Evolutionary conservation across 306 rosid species (phyloP), one percentile per base, ranked within the genome.

Genomic region (Purshia tridentata): DNA sequence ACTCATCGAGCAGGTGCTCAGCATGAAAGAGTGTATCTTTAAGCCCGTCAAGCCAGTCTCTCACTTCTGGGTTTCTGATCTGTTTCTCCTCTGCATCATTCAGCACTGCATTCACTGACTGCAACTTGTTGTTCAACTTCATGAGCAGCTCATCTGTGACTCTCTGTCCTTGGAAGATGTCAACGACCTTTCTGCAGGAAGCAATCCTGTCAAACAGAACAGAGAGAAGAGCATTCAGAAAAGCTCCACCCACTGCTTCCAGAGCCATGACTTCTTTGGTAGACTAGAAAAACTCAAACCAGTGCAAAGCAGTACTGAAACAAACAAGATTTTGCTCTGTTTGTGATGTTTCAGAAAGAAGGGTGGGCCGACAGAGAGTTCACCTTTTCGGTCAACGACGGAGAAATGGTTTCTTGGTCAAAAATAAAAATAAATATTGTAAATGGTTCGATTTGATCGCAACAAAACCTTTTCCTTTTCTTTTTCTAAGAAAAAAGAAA

Each of bases 31-130:
- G n/a, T 22, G 65, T 46, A 41, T 74, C 78, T 42, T 52, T 74
- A 1, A 74, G 11, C 57, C 64, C 65, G 12, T 64, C 41, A 9
- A 74, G 54, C 78, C 78, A 74, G 0, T 9, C 39, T 12, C 9
- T 45, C 4, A 64, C 13, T 6, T 4, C 45, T 16, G 35, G n/a
- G n/a, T 74, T 23, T 5, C 44, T 16, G 15, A 59, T 57, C 12
- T 74, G 72, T 39, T 40, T 74, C 65, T 52, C 78, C 9, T 74
- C 72, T 12, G 78, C 78, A 20, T 74, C 71, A 41, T 42, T 53
- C 11, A 64, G 45, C 8, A 74, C 64, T 5, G 64, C 71, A 64
- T 42, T 49, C 42, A 63, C 22, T 0, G 37, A 53, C 16, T 18
- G 42, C 53, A 53, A 15, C 10, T 53, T 14, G 1, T 5, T 40